Conservation (phyloP, 176 grass and related monocot species). For the Elaeis guineensis region DNA sequence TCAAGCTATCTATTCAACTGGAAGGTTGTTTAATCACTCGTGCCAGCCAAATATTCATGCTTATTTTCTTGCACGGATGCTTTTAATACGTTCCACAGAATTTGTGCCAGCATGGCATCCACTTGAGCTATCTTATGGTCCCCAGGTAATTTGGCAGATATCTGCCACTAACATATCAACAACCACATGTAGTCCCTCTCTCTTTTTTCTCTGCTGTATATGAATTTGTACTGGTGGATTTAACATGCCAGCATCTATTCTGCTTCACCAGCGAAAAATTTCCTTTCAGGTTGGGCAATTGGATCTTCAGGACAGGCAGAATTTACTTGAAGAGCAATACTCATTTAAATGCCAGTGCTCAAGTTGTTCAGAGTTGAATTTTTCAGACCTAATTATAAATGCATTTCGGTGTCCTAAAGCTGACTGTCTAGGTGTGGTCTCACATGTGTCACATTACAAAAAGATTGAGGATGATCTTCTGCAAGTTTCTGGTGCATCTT, state of each 20-base stretch:
- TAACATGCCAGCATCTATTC: too few relatives aligned
- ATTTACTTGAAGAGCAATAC: conserved; percentile 66
- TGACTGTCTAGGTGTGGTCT: conserved; percentile 57
- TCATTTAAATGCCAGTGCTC: conserved; percentile 68
- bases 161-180: too few relatives aligned
- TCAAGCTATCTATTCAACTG: conserved; percentile 79
- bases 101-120: conserved; percentile 58
- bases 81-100: conserved; percentile 63
- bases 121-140: conserved; percentile 88
- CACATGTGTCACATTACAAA: conserved; percentile 41
- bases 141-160: conserved; percentile 41
- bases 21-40: conserved; percentile 89
- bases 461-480: conserved; percentile 34
- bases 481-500: conserved; percentile 46
- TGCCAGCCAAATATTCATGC: conserved; percentile 65
- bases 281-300: conserved; percentile 55
- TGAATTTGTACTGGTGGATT: too few relatives aligned
- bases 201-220: background rate
- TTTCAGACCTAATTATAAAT: conserved; percentile 79
- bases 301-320: conserved; percentile 62
- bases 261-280: too few relatives aligned
- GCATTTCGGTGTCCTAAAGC: conserved; percentile 53
- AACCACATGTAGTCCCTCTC: background rate
- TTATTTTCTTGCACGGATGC: conserved; percentile 81
- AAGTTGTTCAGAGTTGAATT: conserved; percentile 66